Base-by-base conservation (phyloP, 176 grass and related monocot species). In the Juncus inflexus region DNA sequence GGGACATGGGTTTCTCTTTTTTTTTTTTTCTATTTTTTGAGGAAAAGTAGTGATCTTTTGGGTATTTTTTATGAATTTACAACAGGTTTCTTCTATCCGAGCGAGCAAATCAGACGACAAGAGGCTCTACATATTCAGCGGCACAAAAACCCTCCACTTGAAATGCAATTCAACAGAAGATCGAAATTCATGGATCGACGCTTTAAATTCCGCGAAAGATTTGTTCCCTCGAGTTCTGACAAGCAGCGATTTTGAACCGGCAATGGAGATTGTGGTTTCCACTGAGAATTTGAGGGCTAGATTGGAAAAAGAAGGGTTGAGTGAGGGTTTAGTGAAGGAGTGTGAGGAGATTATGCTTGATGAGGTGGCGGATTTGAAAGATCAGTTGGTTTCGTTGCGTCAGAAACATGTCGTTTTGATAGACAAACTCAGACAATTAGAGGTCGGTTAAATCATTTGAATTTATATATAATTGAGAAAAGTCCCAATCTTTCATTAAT, bases 41-140 rank as follows among this genome's bases (percentile, higher is more conserved):
- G 19, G 19, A 28, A 28, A 28, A 28, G 19, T 28, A 28, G 19
- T 28, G 19, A 28, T 28, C 19, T 28, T 28, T 28, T 28, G 19
- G 19, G 19, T 28, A 28, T 28, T 28, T 28, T 28, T 10, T 73
- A 2, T 84, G 65, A 7, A 69, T 61, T 83, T 83, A 2, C 40
- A 45, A 71, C 74, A 96, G 91, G 87, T 96, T 49, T 90, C 91
- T 6, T 88, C 91, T 12, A 83, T 96, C 67, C 87, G 91, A 12
- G 71, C 77, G 59, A 96, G 91, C 84, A 96, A 87, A 61, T 96
- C 91, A n/a, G 91, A 96, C 87, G 91, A 96, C 47, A 96, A 96
- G 83, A 90, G 87, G 74, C 70, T 96, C 54, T 96, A 90, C 75
- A 96, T 96, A 83, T 96, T 90, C 65, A 90, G 84, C 64, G 91